Conservation (phyloP, 1,139 yeast species). For the Diutina sp. region DNA sequence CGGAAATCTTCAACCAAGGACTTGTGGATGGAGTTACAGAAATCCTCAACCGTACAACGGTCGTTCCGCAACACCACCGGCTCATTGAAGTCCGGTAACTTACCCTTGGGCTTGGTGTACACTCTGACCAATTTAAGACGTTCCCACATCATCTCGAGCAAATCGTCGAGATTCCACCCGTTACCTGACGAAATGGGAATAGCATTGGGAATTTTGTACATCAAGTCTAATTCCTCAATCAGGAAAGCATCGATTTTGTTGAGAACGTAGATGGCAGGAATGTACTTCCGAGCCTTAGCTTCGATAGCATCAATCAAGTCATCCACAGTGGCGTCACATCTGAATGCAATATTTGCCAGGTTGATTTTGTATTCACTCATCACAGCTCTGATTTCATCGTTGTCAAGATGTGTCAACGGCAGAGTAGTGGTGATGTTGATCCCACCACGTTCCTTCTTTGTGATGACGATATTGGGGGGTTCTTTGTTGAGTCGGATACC, state of each 20-base stretch:
- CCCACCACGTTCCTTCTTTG: constrained; percentile 94
- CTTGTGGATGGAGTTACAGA: constrained; percentile 94
- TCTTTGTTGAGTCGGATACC: constrained; percentile 87
- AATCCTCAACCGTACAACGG: constrained; percentile 81
- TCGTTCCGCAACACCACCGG: constrained; percentile 85
- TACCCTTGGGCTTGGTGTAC: constrained; percentile 94
- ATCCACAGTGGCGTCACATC: constrained; percentile 97
- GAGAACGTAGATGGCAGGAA: constrained; percentile 88
- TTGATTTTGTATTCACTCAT: constrained; percentile 90
- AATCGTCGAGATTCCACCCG: constrained; percentile 95
- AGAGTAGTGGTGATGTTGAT: constrained; percentile 86
- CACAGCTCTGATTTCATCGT: constrained; percentile 90
- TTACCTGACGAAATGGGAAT: constrained; percentile 92
- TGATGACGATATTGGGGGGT: constrained; percentile 85
- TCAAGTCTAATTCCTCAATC: constrained; percentile 78
- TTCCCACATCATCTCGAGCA: constrained; percentile 91
- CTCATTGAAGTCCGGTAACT: constrained; percentile 82
- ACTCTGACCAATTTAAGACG: constrained; percentile 82
- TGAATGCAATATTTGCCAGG: constrained; percentile 91
- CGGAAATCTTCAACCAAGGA: constrained; percentile 86
- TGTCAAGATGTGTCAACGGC: constrained; percentile 81
- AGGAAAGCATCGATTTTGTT: constrained; percentile 94
- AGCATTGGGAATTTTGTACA: constrained; percentile 89
- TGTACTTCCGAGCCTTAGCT: constrained; percentile 78
- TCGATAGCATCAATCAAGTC: constrained; percentile 92